Evolutionary conservation across 2,329 filamentous ascomycete genomes (phyloP), one percentile per base, ranked within the genome.

Genomic region (Elsinoe fawcettii): DNA sequence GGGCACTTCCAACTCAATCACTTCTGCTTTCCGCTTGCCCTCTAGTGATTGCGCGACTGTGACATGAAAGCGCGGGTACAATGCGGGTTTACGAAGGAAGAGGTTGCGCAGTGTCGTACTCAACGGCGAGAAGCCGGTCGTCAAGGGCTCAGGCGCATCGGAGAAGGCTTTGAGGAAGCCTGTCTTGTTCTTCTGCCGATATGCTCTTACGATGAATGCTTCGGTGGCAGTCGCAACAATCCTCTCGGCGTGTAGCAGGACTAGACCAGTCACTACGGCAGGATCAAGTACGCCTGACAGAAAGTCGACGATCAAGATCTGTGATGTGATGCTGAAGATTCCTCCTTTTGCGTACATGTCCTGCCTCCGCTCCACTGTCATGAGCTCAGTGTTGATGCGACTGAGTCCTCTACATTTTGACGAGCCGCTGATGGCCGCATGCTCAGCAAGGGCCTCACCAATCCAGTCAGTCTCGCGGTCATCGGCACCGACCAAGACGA

Each of bases 111-210:
- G 86, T 84, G 95, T 95, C 51, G 84, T 90, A 1, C 90, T 81
- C 44, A 99, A 77, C 4, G 93, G 92, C 3, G 90, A 84, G 71
- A 96, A 97, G 1, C 91, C 92, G 0, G 82, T 85, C 0, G 88
- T 87, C 67, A 99, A 95, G 0, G 91, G 87, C 67, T 97, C 91
- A 0, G 93, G 92, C 32, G 86, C 88, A 69, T 99, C 93, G 0
- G 91, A 93, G 67, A 99, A 96, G 11, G 93, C 93, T 68, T 99
- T 99, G 30, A 99, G 77, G 64, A 99, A 97, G 32, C 93, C 93
- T 30, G 74, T 77, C 74, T 95, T 96, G 72, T 99, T 99, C 76
- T 89, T 89, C 73, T 97, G 92, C 60, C 93, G 82, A 69, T 91
- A 99, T 57, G 96, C 89, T 37, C 93, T 83, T 59, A 97, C 76